phyloP scores from a whole-genome alignment of 169 alveolate species.

The Eimeria tenella region DNA sequence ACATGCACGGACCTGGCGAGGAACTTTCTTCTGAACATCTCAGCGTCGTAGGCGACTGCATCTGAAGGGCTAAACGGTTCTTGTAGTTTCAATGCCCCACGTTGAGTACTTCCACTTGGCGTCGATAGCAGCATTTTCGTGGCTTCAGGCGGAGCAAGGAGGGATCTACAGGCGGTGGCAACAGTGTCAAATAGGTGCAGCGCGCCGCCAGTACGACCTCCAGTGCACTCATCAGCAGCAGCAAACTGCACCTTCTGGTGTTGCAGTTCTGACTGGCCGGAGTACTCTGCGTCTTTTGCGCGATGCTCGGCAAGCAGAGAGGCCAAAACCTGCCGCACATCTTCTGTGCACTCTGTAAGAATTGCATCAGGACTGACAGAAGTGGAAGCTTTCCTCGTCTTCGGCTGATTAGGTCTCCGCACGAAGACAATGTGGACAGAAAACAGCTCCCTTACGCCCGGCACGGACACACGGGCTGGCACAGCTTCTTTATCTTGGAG shows the following conservation, averaged over 20 bases:
- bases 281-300: conserved; percentile 1
- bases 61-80: not conserved
- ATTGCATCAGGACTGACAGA: not conserved
- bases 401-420: not conserved
- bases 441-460: not conserved
- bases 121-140: not conserved
- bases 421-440: conserved; percentile 47
- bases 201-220: conserved; percentile 30
- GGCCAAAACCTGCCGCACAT: not conserved
- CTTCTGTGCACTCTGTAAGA: not conserved
- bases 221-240: not conserved
- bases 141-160: conserved; percentile 17
- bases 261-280: conserved; percentile 2
- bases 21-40: not conserved
- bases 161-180: conserved; percentile 4
- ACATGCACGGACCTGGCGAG: conserved; percentile 42
- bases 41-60: conserved; percentile 37
- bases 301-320: conserved; percentile 32
- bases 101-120: not conserved
- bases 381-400: not conserved
- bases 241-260: not conserved
- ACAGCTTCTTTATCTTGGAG: not conserved
- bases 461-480: not conserved
- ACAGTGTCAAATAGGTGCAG: conserved; percentile 12
- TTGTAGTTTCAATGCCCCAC: not conserved